Evolutionary conservation across 495 filamentous ascomycete genomes (phyloP).

Genomic region (Trichoderma gamsii): DNA sequence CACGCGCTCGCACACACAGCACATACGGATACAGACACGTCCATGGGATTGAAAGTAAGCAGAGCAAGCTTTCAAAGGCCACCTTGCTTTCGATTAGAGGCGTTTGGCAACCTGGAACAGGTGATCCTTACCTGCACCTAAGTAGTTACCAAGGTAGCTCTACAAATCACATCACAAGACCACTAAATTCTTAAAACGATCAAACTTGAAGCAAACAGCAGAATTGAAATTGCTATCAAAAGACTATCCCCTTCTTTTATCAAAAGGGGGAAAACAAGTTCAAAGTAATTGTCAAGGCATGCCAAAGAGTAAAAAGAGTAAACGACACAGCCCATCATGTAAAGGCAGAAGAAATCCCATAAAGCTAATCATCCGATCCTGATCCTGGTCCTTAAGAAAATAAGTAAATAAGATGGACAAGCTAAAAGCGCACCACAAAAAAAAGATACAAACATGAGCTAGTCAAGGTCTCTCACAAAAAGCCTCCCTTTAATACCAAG

Average conservation of each 20-base stretch:
- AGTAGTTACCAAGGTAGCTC: too few relatives aligned
- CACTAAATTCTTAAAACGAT: too few relatives aligned
- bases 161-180: too few relatives aligned
- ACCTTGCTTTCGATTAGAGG: too few relatives aligned
- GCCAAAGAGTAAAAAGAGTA: not conserved
- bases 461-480: not conserved
- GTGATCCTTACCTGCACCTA: too few relatives aligned
- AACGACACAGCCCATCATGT: not conserved
- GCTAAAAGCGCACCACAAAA: too few relatives aligned
- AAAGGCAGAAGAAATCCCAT: not conserved
- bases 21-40: not conserved
- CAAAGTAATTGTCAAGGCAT: not conserved
- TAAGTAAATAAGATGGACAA: not conserved
- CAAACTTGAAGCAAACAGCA: too few relatives aligned
- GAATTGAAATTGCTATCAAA: too few relatives aligned
- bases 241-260: too few relatives aligned
- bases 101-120: too few relatives aligned
- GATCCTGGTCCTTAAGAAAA: not conserved
- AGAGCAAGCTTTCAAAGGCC: too few relatives aligned
- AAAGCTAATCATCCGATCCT: not conserved
- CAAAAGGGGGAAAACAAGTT: not conserved
- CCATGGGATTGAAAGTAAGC: not conserved
- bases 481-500: constrained; percentile 4
- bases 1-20: not conserved
- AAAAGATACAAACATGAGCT: not conserved